phyloP scores from a whole-genome alignment of 495 filamentous ascomycete species.

The Clavariopsis aquatica region DNA sequence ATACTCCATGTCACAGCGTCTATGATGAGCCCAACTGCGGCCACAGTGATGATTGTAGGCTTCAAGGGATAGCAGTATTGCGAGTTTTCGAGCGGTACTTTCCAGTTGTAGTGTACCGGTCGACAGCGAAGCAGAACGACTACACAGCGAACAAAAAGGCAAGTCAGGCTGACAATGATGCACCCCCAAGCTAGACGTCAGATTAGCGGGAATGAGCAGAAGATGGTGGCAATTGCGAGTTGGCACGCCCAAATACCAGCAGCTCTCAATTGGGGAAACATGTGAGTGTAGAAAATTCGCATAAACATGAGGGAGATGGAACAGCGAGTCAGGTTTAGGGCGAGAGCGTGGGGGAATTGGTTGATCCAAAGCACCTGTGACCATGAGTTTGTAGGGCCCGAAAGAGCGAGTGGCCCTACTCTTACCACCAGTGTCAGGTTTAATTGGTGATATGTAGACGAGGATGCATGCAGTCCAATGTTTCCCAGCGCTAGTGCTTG shows the following conservation, averaged over 20 bases:
- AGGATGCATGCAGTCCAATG: neutral
- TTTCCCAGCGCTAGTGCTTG: slow-evolving; percentile 5
- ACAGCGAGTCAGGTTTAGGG: slow-evolving; percentile 11
- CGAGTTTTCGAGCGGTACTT: slow-evolving; percentile 5
- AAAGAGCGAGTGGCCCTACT: neutral
- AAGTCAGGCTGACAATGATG: slow-evolving; percentile 15
- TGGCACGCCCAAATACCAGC: slow-evolving; percentile 12
- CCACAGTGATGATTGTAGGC: slow-evolving; percentile 4
- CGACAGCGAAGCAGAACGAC: slow-evolving; percentile 12
- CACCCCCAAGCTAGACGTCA: slow-evolving; percentile 2
- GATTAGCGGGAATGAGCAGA: slow-evolving; percentile 7
- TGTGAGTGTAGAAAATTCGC: slow-evolving; percentile 20
- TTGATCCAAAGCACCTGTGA: slow-evolving; percentile 16
- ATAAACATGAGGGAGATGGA: slow-evolving; percentile 31
- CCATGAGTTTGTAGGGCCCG: neutral
- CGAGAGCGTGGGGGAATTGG: slow-evolving; percentile 20
- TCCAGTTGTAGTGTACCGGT: slow-evolving; percentile 24
- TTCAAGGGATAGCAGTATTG: slow-evolving; percentile 17
- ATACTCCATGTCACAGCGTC: slow-evolving; percentile 27
- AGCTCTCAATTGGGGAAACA: slow-evolving; percentile 20
- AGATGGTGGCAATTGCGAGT: neutral
- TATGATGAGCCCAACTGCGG: slow-evolving; percentile 4
- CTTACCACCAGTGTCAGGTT: slow-evolving; percentile 13
- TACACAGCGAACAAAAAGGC: neutral
- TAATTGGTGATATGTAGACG: neutral